These are phyloP conservation scores for Neurospora sp. DNA, from an alignment of 2,329 filamentous ascomycete species.

Conservation along the genomic window DNA sequence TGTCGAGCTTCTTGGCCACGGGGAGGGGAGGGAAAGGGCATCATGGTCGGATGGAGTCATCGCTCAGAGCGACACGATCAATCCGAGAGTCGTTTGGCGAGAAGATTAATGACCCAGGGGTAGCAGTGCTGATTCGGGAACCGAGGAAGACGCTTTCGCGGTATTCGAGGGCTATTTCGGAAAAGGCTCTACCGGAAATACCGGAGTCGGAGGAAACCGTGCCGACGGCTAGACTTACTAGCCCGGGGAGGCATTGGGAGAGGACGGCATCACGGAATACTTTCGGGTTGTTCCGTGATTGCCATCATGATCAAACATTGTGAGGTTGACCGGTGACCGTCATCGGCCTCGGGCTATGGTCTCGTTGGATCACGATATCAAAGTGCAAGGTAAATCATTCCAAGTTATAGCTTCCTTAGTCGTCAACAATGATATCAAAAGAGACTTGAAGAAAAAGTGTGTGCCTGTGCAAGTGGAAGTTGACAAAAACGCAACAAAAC, in stretches of 20 bases:
- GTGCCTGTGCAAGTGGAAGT: background rate
- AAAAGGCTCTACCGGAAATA: background rate
- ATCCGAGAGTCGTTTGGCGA: slow-evolving; percentile 16
- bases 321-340: background rate
- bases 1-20: background rate
- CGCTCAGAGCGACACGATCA: background rate
- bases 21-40: background rate
- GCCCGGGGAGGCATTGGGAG: background rate
- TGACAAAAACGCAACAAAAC: background rate
- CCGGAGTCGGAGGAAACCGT: background rate
- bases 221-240: background rate
- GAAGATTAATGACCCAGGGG: slow-evolving; percentile 15
- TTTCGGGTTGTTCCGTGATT: background rate
- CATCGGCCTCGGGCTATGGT: background rate
- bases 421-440: background rate
- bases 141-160: background rate
- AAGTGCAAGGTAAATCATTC: background rate
- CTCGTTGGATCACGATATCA: background rate
- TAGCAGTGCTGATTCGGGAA: slow-evolving; percentile 2
- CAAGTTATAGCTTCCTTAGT: background rate
- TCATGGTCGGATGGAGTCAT: background rate
- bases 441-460: background rate
- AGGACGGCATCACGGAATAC: background rate
- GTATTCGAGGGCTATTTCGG: slow-evolving; percentile 1
- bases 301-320: background rate